These are phyloP conservation scores for Metschnikowia cerradonensis DNA, from an alignment of 805 yeast species.

Conservation along the genomic window DNA sequence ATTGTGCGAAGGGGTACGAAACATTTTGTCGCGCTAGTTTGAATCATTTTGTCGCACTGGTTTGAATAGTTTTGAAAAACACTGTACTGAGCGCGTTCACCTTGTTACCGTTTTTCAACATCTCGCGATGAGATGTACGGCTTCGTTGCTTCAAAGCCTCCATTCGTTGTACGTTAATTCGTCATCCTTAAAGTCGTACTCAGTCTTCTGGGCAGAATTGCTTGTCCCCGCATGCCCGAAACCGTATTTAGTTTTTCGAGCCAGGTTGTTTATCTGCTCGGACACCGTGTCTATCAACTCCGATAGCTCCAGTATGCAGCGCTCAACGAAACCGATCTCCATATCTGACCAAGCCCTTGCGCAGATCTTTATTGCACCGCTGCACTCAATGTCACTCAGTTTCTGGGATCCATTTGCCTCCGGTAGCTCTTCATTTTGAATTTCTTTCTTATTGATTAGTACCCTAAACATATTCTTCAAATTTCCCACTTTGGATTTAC, in stretches of 20 bases:
- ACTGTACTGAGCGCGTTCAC: no score
- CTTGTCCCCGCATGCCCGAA: background rate
- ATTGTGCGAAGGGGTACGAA: no score
- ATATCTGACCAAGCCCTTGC: background rate
- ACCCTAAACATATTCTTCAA: background rate
- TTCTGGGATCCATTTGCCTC: background rate
- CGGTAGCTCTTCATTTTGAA: background rate
- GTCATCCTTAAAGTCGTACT: background rate
- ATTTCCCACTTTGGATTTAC: background rate
- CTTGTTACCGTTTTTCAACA: no score
- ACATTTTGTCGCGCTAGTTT: no score
- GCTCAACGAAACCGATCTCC: background rate
- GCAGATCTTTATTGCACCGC: background rate
- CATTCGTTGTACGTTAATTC: background rate
- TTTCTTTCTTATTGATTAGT: background rate
- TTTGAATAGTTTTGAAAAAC: no score
- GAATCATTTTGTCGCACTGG: no score
- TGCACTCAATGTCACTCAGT: background rate
- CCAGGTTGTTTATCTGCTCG: background rate
- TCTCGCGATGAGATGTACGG: background rate
- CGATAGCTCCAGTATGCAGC: background rate
- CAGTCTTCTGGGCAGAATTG: no score
- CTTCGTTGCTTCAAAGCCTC: background rate
- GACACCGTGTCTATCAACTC: background rate
- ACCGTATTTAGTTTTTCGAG: background rate